Conservation (phyloP, 1,284 basidiomycete genomes). For the Cryptococcus sp. region DNA sequence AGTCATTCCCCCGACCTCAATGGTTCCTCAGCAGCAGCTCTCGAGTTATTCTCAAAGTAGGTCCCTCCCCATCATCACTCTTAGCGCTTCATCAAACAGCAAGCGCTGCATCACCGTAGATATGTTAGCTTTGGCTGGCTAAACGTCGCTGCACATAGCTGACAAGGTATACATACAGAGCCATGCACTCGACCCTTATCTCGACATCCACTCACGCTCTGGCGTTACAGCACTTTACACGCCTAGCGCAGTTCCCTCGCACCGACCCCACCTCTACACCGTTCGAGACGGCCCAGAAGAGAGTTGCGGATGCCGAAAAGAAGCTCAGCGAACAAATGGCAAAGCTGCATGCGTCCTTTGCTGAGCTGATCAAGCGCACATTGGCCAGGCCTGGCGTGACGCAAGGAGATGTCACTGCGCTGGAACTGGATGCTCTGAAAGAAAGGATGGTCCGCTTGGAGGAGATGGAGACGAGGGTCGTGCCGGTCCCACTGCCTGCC, state of each 20-base stretch:
- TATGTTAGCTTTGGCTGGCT: no score
- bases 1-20: constrained; percentile 1
- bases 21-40: constrained; percentile 6
- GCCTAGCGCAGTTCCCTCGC: constrained; percentile 6
- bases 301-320: constrained; percentile 12
- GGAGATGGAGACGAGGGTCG: constrained; percentile 1
- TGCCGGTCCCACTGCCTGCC: background rate
- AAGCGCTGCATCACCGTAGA: no score
- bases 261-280: constrained; percentile 6
- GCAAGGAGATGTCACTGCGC: constrained; percentile 2
- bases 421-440: constrained; percentile 18
- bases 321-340: constrained; percentile 10
- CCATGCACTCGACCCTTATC: constrained; percentile 18
- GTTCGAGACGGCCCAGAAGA: constrained; percentile 10
- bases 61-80: background rate
- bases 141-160: no score
- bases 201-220: constrained; percentile 12
- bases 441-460: constrained; percentile 15
- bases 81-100: background rate
- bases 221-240: constrained; percentile 6
- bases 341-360: constrained; percentile 7
- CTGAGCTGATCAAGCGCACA: constrained; percentile 12
- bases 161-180: background rate
- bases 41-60: constrained; percentile 16
- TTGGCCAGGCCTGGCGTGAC: constrained; percentile 4